These are phyloP conservation scores for Irpex rosettiformis DNA, from an alignment of 1,284 basidiomycete genomes.

Conservation along the genomic window DNA sequence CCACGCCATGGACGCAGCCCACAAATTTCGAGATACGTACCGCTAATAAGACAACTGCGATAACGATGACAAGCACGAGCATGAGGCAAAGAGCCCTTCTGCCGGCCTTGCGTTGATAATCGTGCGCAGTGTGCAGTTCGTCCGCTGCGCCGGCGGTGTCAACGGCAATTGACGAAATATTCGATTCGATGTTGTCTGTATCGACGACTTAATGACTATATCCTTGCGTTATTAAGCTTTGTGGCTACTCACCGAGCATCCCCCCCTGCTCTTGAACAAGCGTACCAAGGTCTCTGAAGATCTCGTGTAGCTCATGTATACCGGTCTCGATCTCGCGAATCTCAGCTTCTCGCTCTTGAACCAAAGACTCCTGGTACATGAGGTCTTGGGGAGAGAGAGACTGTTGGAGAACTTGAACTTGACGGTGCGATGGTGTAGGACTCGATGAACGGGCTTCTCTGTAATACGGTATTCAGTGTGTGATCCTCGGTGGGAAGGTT, in stretches of 20 bases:
- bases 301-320: conserved; percentile 95
- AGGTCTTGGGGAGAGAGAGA: conserved; percentile 87
- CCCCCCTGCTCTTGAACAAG: conserved; percentile 93
- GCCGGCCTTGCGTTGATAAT: conserved; percentile 94
- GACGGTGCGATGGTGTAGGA: conserved; percentile 44
- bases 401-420: conserved; percentile 68
- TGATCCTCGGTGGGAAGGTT: background rate
- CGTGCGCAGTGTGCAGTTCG: conserved; percentile 87
- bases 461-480: background rate
- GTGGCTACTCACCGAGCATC: conserved; percentile 78
- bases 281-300: conserved; percentile 95
- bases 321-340: conserved; percentile 97
- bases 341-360: conserved; percentile 92
- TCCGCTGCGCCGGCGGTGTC: conserved; percentile 85
- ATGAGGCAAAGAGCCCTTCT: conserved; percentile 87
- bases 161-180: conserved; percentile 83
- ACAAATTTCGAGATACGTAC: conserved; percentile 49
- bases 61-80: conserved; percentile 84
- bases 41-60: conserved; percentile 88
- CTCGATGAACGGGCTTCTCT: conserved; percentile 26
- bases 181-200: conserved; percentile 94
- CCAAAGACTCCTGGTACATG: conserved; percentile 94
- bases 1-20: conserved; percentile 4
- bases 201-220: background rate
- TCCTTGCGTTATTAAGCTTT: background rate